Percentiles rank a stretch among this genome's conserved stretches.
Evolutionary conservation across 345 rosid species (phyloP).

Genomic region (Cardamine occulta): DNA sequence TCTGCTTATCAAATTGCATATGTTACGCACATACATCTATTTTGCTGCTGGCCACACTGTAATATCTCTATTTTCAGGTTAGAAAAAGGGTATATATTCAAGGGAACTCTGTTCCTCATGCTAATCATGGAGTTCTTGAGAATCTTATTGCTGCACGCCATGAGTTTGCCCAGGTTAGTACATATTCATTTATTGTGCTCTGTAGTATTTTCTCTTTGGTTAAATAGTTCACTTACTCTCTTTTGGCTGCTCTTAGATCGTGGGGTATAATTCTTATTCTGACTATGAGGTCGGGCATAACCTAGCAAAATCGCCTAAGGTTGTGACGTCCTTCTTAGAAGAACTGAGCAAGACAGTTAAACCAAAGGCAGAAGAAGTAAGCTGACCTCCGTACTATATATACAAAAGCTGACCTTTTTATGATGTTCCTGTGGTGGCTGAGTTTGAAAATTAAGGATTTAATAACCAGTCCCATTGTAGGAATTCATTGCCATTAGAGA

Average conservation of each 20-base stretch:
- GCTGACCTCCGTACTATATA: not conserved
- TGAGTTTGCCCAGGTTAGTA: conserved; percentile 83
- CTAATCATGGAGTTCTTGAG: conserved; percentile 79
- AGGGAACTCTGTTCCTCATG: conserved; percentile 80
- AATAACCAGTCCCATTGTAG: conserved; percentile 47
- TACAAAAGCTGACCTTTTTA: conserved; percentile 11
- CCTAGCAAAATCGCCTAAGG: conserved; percentile 83
- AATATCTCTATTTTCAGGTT: conserved; percentile 53
- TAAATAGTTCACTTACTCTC: not conserved
- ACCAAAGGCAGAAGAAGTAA: conserved; percentile 83
- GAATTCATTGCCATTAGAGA: conserved; percentile 68
- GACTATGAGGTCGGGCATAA: conserved; percentile 70
- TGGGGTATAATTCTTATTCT: conserved; percentile 76
- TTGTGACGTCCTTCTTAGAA: conserved; percentile 72
- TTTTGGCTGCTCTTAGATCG: conserved; percentile 54
- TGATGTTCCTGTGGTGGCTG: not conserved
- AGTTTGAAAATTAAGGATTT: conserved; percentile 14
- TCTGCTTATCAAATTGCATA: not conserved
- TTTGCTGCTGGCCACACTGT: conserved; percentile 20
- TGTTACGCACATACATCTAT: not conserved
- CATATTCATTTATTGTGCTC: conserved; percentile 19
- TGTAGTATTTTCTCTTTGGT: not conserved
- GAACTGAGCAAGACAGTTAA: conserved; percentile 79
- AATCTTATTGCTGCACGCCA: conserved; percentile 75
- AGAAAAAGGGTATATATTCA: conserved; percentile 72